Percentiles rank a stretch among this genome's conserved stretches.
phyloP scores from a whole-genome alignment of 345 rosid species.

The Kernera saxatilis region DNA sequence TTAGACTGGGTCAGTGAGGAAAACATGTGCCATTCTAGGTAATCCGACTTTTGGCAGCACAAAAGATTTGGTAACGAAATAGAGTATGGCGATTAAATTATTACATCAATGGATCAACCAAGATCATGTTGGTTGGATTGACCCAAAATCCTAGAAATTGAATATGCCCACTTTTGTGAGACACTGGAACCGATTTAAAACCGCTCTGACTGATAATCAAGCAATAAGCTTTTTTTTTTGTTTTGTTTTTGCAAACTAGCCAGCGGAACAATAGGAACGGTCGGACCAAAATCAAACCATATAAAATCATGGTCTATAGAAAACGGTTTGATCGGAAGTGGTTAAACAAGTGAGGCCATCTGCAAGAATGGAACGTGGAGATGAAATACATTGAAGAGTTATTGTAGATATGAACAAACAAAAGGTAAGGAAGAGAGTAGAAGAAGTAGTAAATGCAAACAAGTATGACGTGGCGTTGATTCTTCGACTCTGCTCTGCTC shows the following conservation, averaged over 20 bases:
- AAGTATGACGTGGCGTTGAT: background rate
- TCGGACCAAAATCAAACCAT: background rate
- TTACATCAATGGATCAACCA: background rate
- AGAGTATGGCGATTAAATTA: too few species aligned
- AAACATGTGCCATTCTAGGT: background rate
- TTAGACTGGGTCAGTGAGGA: background rate
- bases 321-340: background rate
- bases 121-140: background rate
- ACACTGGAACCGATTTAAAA: background rate
- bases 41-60: background rate
- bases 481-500: background rate
- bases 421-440: background rate
- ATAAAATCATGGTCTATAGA: background rate
- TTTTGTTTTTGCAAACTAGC: too few species aligned
- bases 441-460: background rate
- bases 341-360: background rate
- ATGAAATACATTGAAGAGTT: background rate
- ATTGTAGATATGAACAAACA: background rate
- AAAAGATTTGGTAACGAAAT: background rate
- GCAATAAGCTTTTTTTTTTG: too few species aligned
- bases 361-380: background rate
- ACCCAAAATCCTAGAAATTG: background rate
- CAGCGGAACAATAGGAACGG: too few species aligned
- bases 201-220: background rate
- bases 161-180: background rate